phyloP scores from a whole-genome alignment of 2,329 filamentous ascomycete species.

The Aspergillus melleus region DNA sequence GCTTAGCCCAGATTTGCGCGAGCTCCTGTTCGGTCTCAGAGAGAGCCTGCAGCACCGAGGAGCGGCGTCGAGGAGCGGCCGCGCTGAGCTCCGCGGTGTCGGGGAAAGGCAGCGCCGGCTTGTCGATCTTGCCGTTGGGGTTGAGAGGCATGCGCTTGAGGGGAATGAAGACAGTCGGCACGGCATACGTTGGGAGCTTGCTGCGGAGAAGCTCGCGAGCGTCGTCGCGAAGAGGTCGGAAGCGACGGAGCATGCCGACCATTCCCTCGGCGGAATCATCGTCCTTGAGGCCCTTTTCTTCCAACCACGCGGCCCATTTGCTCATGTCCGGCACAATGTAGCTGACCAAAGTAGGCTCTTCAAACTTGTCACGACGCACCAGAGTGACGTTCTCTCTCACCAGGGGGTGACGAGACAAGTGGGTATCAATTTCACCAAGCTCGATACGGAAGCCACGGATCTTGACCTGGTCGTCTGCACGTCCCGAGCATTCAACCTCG shows the following conservation, averaged over 20 bases:
- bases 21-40: slow-evolving; percentile 64
- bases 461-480: slow-evolving; percentile 89
- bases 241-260: slow-evolving; percentile 59
- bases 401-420: slow-evolving; percentile 71
- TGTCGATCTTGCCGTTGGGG: slow-evolving; percentile 83
- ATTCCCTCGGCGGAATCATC: slow-evolving; percentile 51
- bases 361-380: slow-evolving; percentile 77
- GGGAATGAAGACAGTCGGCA: slow-evolving; percentile 72
- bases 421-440: slow-evolving; percentile 85
- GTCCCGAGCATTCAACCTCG: slow-evolving; percentile 74
- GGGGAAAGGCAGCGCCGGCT: slow-evolving; percentile 75
- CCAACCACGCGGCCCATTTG: slow-evolving; percentile 70
- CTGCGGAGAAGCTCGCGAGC: slow-evolving; percentile 68
- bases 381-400: slow-evolving; percentile 85
- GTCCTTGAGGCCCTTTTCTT: slow-evolving; percentile 56
- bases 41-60: slow-evolving; percentile 48
- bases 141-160: slow-evolving; percentile 75
- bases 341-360: slow-evolving; percentile 82
- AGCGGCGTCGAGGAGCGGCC: slow-evolving; percentile 52
- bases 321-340: slow-evolving; percentile 83
- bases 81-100: slow-evolving; percentile 67
- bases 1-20: slow-evolving; percentile 71
- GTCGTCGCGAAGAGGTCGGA: slow-evolving; percentile 60
- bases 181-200: slow-evolving; percentile 71
- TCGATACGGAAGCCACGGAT: slow-evolving; percentile 96